phyloP scores from a whole-genome alignment of 768 basidiomycete species.

The Tylopilus intermedius region DNA sequence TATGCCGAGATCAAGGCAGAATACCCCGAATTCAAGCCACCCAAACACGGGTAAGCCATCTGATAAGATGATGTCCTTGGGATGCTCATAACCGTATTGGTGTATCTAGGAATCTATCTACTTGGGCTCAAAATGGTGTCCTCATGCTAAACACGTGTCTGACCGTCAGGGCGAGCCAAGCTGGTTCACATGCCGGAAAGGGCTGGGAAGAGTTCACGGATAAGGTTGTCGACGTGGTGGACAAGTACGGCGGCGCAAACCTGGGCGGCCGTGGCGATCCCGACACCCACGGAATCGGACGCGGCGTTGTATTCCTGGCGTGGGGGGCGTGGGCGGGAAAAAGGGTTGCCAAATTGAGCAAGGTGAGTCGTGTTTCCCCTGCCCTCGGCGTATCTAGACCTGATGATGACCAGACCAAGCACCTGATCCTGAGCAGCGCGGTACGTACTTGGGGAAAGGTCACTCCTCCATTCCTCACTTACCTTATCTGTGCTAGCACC shows the following conservation, averaged over 20 bases:
- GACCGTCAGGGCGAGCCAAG: conserved; percentile 70
- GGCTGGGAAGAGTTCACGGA: conserved; percentile 94
- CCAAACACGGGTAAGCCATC: conserved; percentile 72
- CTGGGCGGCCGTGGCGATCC: conserved; percentile 38
- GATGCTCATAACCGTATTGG: conserved; percentile 3
- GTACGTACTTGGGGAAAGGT: conserved; percentile 40
- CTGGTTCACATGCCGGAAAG: conserved; percentile 77
- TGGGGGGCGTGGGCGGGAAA: conserved; percentile 90
- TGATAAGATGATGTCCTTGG: conserved; percentile 12
- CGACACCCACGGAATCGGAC: conserved; percentile 48
- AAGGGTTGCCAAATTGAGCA: conserved; percentile 70
- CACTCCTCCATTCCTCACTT: conserved; percentile 23
- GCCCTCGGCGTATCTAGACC: conserved; percentile 14
- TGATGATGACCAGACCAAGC: conserved; percentile 54
- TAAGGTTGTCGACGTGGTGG: conserved; percentile 71
- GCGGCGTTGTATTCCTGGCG: conserved; percentile 81
- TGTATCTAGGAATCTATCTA: conserved; percentile 60
- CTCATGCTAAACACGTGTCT: conserved; percentile 90
- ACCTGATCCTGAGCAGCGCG: conserved; percentile 71
- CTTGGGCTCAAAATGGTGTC: conserved; percentile 84
- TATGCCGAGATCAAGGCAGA: conserved; percentile 82
- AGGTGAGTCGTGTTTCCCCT: conserved; percentile 40
- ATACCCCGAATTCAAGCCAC: conserved; percentile 72
- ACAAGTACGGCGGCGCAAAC: conserved; percentile 72
- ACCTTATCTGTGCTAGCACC: conserved; percentile 55